Evolutionary conservation across 768 basidiomycete genomes (phyloP).

Genomic region (Dioszegia crocea): DNA sequence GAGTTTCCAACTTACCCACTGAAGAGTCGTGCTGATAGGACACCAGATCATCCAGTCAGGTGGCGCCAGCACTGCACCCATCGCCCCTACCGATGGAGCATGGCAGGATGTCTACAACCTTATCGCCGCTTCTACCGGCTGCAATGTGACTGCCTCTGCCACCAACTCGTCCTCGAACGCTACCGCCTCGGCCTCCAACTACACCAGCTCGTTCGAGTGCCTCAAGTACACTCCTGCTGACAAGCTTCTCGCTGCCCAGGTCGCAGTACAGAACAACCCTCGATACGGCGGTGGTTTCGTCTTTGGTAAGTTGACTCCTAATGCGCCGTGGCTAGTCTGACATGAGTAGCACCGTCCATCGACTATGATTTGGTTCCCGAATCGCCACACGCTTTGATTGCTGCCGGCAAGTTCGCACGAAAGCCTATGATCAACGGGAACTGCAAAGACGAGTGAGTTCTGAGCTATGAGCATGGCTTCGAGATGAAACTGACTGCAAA

Average conservation of each 20-base stretch:
- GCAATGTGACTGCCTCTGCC: constrained; percentile 13
- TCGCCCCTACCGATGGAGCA: constrained; percentile 22
- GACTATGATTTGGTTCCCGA: constrained; percentile 42
- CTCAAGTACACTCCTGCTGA: constrained; percentile 28
- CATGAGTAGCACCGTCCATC: constrained; percentile 32
- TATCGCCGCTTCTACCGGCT: constrained; percentile 27
- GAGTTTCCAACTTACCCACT: constrained; percentile 7
- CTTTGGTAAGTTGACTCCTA: constrained; percentile 13
- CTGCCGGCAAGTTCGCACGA: constrained; percentile 34
- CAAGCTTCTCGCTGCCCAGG: constrained; percentile 32
- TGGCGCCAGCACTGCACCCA: constrained; percentile 22
- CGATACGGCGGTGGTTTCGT: constrained; percentile 25
- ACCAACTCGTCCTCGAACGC: constrained; percentile 8
- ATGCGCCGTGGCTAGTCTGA: too few relatives aligned
- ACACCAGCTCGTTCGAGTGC: constrained; percentile 31
- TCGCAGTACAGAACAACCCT: constrained; percentile 17
- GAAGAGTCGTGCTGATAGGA: neutral
- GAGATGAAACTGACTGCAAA: neutral
- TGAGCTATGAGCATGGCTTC: neutral
- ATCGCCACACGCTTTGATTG: constrained; percentile 35
- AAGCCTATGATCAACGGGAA: constrained; percentile 47
- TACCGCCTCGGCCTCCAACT: constrained; percentile 9
- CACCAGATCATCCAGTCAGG: constrained; percentile 39
- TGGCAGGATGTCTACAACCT: constrained; percentile 38
- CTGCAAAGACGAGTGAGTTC: constrained; percentile 43